Conservation (phyloP, 75 land plant species). For the Cunninghamia lanceolata region DNA sequence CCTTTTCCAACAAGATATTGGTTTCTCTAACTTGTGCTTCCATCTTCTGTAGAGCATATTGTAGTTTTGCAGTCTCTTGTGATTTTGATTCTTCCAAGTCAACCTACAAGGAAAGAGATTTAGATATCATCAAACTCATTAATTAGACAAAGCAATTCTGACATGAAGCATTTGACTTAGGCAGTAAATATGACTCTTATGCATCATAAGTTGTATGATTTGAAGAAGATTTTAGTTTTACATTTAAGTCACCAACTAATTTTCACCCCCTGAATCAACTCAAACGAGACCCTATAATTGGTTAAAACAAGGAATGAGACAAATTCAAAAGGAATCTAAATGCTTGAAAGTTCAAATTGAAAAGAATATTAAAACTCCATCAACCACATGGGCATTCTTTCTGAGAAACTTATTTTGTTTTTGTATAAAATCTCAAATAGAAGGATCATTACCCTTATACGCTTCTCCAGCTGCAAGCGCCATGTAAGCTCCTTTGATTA, state of each 20-base stretch:
- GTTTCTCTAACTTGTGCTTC: conserved; percentile 52
- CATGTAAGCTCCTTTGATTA: conserved; percentile 96
- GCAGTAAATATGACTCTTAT: neutral
- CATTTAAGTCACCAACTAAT: too few species aligned
- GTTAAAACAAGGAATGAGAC: neutral
- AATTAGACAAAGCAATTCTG: neutral
- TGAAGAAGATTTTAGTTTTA: neutral
- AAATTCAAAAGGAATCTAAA: neutral
- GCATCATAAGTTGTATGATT: neutral
- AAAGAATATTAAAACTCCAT: too few species aligned
- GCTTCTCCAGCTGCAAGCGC: conserved; percentile 94
- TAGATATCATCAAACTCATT: neutral
- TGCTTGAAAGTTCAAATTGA: too few species aligned
- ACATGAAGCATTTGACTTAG: neutral
- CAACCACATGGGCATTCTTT: too few species aligned
- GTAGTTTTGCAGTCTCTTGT: conserved; percentile 79
- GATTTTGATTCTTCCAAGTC: too few species aligned
- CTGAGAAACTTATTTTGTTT: neutral
- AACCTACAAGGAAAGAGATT: conserved; percentile 38
- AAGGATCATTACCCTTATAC: too few species aligned
- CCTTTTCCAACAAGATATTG: too few species aligned
- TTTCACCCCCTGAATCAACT: neutral
- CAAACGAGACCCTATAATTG: neutral
- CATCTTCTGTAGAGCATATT: conserved; percentile 68
- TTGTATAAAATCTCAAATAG: neutral